Evolutionary conservation across 75 land plant genomes (phyloP), one percentile per base, ranked within the genome.

Genomic region (Adiantum capillusveneris): DNA sequence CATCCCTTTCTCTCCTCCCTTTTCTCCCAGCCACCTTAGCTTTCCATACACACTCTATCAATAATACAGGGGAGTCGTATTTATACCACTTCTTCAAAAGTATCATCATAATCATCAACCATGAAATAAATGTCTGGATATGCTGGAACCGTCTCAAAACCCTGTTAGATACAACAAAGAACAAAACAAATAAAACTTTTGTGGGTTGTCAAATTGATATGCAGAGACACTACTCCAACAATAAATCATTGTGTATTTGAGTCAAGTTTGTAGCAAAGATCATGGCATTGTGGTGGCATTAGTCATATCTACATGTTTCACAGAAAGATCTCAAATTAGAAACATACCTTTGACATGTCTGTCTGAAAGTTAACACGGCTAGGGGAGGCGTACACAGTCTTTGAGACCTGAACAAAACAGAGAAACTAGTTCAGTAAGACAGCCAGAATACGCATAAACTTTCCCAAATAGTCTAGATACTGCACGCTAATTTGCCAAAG

Each of bases 91-190:
- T 83, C 83, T 62, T 83, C 90, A 75, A 93, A 93, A 27, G 98
- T 93, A 53, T 85, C 83, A 48, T 89, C 98, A 65, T 86, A 89
- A 54, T 93, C 98, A 67, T 93, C 98, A 52, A 93, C 80, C 31
- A 83, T 80, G 73, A 93, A 89, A 73, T 86, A 93, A 43, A 93
- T 93, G 63, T 88, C 84, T 62, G 98, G 98, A 58, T 93, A 93
- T n/a, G 98, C 95, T 73, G 95, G 83, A 5, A 69, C 51, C 17
- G 98, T 85, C 70, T 89, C 98, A 41, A 71, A 78, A 44, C 79
- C 94, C 98, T 93, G 66, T n/a, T n/a, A n/a, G n/a, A n/a, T n/a
- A n/a, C n/a, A 12, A 70, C 14, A 3, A 17, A 46, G 17, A 46
- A 17, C n/a, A 46, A 25, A 22, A 53, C 3, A 3, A 28, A 28